Evolutionary conservation across 257 asterid genomes (phyloP).

Genomic region (Craterostigma plantagineum): DNA sequence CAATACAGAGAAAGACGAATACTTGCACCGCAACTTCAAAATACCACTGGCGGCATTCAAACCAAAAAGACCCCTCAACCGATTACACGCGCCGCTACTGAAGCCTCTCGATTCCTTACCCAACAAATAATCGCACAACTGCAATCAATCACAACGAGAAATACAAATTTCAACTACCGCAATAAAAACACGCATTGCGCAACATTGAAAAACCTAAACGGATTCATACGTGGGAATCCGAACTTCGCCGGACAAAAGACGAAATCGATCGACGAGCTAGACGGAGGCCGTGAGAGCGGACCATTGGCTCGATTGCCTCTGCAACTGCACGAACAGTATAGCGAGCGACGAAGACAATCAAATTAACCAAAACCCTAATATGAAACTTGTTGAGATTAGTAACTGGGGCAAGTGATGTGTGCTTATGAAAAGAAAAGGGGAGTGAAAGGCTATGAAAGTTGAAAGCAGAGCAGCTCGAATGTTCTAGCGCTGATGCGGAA

Average conservation of each 20-base stretch:
- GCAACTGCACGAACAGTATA: too few relatives aligned
- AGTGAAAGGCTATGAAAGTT: too few relatives aligned
- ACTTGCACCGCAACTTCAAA: background rate
- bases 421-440: too few relatives aligned
- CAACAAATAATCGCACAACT: slow-evolving; percentile 24
- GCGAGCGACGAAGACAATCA: too few relatives aligned
- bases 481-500: too few relatives aligned
- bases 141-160: slow-evolving; percentile 10
- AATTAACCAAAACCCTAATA: too few relatives aligned
- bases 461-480: too few relatives aligned
- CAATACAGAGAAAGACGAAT: background rate
- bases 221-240: slow-evolving; percentile 5
- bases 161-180: background rate
- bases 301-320: slow-evolving; percentile 20
- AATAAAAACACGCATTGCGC: background rate
- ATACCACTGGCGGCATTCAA: slow-evolving; percentile 33
- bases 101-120: slow-evolving; percentile 24
- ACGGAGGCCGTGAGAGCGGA: slow-evolving; percentile 33
- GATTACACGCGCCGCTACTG: slow-evolving; percentile 22
- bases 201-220: background rate
- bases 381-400: too few relatives aligned
- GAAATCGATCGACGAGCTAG: slow-evolving; percentile 39
- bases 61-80: slow-evolving; percentile 15
- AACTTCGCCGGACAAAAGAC: slow-evolving; percentile 14
- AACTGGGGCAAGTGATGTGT: too few relatives aligned